Conservation (phyloP, 495 filamentous ascomycete genomes). For the Lepraria neglecta region DNA sequence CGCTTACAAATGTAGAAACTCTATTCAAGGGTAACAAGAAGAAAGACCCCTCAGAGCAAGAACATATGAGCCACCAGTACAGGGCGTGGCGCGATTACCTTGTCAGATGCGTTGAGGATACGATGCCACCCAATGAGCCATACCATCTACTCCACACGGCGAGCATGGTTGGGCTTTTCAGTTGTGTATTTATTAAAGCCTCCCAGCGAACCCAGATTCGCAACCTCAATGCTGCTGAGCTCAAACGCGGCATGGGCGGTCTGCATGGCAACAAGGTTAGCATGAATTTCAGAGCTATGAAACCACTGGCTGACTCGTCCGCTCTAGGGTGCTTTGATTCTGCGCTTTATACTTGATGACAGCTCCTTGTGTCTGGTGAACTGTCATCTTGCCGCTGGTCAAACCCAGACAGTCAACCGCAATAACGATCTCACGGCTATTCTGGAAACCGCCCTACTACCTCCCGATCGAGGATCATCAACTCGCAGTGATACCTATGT, state of each 20-base stretch:
- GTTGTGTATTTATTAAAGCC: constrained; percentile 86
- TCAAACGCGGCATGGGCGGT: constrained; percentile 93
- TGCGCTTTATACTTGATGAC: constrained; percentile 87
- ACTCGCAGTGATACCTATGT: constrained; percentile 69
- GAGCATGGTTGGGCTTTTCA: constrained; percentile 89
- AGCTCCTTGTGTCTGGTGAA: constrained; percentile 94
- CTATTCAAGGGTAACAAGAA: constrained; percentile 63
- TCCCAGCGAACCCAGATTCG: constrained; percentile 67
- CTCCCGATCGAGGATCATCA: constrained; percentile 53
- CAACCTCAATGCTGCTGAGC: constrained; percentile 68
- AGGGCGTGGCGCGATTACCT: constrained; percentile 92
- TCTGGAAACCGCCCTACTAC: constrained; percentile 68
- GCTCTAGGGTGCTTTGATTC: constrained; percentile 69
- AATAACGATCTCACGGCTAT: constrained; percentile 93
- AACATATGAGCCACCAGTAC: constrained; percentile 96
- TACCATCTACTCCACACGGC: constrained; percentile 84
- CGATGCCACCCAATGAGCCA: constrained; percentile 68
- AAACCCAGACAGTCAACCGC: constrained; percentile 78
- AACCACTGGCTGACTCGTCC: neutral
- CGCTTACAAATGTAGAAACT: constrained; percentile 35
- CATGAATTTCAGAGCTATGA: neutral
- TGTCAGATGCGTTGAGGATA: constrained; percentile 68
- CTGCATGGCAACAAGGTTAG: constrained; percentile 84
- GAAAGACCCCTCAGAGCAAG: constrained; percentile 79
- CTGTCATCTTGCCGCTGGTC: constrained; percentile 92